phyloP scores from a whole-genome alignment of 805 yeast genomes.

The Spathaspora arborariae region DNA sequence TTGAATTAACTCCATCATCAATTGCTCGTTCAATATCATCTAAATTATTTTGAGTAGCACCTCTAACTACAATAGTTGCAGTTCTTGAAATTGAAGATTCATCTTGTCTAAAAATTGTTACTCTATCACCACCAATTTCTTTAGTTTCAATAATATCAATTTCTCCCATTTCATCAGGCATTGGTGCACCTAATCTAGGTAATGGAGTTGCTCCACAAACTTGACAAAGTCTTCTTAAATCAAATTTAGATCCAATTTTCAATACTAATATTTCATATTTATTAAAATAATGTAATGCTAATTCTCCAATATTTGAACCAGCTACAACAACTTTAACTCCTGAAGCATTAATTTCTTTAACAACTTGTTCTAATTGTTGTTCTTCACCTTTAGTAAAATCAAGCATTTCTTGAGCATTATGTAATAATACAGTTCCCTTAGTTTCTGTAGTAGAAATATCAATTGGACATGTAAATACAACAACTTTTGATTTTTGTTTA shows the following conservation, averaged over 20 bases:
- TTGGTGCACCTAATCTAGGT: slow-evolving; percentile 90
- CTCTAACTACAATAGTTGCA: slow-evolving; percentile 89
- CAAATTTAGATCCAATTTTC: slow-evolving; percentile 91
- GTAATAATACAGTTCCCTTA: slow-evolving; percentile 92
- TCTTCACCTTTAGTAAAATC: slow-evolving; percentile 97
- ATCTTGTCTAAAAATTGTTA: slow-evolving; percentile 85
- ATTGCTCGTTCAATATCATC: slow-evolving; percentile 97
- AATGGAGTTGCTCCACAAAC: slow-evolving; percentile 98
- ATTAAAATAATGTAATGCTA: slow-evolving; percentile 89
- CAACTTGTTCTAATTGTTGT: slow-evolving; percentile 80
- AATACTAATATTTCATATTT: slow-evolving; percentile 80
- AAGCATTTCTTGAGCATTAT: slow-evolving; percentile 95
- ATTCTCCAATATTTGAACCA: slow-evolving; percentile 91
- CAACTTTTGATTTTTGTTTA: slow-evolving; percentile 68
- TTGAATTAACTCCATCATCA: slow-evolving; percentile 92
- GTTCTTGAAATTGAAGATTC: slow-evolving; percentile 60
- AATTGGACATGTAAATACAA: slow-evolving; percentile 87
- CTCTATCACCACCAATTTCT: slow-evolving; percentile 97
- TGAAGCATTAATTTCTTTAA: slow-evolving; percentile 75
- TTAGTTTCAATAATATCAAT: slow-evolving; percentile 84
- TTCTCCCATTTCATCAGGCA: slow-evolving; percentile 88
- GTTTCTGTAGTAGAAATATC: slow-evolving; percentile 97
- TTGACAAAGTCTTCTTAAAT: slow-evolving; percentile 86
- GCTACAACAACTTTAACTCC: slow-evolving; percentile 89
- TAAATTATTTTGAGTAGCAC: slow-evolving; percentile 90